Conservation (phyloP, 2,329 filamentous ascomycete species). For the Sporothrix variecibatus region DNA sequence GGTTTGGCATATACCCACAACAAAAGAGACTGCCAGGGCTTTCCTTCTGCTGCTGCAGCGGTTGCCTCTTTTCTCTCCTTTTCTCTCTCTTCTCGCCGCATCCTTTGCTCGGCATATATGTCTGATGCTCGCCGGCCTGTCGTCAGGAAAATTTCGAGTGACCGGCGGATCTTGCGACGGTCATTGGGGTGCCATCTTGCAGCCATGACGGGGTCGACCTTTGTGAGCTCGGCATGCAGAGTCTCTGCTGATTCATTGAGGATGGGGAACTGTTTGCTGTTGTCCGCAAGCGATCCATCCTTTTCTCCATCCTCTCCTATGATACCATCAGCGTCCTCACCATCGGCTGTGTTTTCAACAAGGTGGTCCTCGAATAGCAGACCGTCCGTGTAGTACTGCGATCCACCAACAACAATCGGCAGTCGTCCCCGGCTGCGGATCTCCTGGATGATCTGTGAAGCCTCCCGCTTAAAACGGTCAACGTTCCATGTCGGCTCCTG, state of each 20-base stretch:
- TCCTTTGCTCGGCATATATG: constrained; percentile 77
- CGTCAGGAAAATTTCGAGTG: constrained; percentile 83
- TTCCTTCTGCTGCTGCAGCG: not conserved
- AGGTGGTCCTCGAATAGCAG: constrained; percentile 78
- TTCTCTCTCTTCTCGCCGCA: constrained; percentile 28
- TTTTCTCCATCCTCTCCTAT: constrained; percentile 31
- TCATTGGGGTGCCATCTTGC: constrained; percentile 93
- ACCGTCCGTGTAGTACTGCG: constrained; percentile 91
- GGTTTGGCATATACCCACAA: constrained; percentile 85
- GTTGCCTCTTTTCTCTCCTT: constrained; percentile 14
- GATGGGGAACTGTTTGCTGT: constrained; percentile 62
- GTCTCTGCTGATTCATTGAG: constrained; percentile 69
- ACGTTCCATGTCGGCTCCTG: constrained; percentile 83
- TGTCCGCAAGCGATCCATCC: constrained; percentile 24
- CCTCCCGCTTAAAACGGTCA: constrained; percentile 71
- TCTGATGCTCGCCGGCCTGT: constrained; percentile 82
- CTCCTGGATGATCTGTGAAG: constrained; percentile 68
- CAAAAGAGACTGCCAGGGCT: constrained; percentile 62
- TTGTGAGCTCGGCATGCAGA: constrained; percentile 70
- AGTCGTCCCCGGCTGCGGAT: constrained; percentile 77
- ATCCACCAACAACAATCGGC: constrained; percentile 90
- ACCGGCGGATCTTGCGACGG: constrained; percentile 82
- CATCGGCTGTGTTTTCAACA: constrained; percentile 45
- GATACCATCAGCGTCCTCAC: not conserved
- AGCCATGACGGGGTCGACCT: constrained; percentile 88